Evolutionary conservation across 1,284 basidiomycete genomes (phyloP), one percentile per base, ranked within the genome.

Genomic region (Stereum hirsutum): DNA sequence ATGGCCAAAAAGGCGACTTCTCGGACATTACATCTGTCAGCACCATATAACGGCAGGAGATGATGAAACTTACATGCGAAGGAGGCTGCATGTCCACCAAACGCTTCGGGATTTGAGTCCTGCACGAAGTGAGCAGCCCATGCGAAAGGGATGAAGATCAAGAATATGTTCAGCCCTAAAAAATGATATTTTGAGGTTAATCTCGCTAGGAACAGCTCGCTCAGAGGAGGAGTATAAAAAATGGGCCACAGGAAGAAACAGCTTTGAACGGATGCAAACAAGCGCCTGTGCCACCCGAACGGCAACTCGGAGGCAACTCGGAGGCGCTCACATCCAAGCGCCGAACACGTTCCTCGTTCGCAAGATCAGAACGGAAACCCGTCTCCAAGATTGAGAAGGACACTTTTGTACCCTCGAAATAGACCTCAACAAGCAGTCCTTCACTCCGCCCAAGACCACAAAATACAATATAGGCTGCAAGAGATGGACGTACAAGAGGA

Each of bases 131-230:
- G 75, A 0, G 72, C 65, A 2, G 62, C 67, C 81, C 81, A 86
- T 6, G 80, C 75, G 26, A 83, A 48, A 0, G 81, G 81, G 7
- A 83, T 66, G 51, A 78, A 68, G 1, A 83, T 17, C n/a, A 83
- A 51, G 25, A 84, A 64, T 0, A 73, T n/a, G 50, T 82, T 84
- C 15, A 81, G 53, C 68, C 71, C 78, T 80, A 32, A 4, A 5
- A 27, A 38, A 6, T 7, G 21, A 10, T 21, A 23, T 15, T 25
- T 42, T n/a, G 31, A 17, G 21, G n/a, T 30, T 5, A 17, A 14
- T 46, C n/a, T n/a, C n/a, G n/a, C n/a, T n/a, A n/a, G n/a, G n/a
- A n/a, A 17, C 4, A 25, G 24, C 28, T 27, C 15, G 31, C 27
- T n/a, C 23, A 15, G 12, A 38, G 8, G 21, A 25, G 7, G 37